Evolutionary conservation across 331 rosid species (phyloP).

Genomic region (Malus hybrid): DNA sequence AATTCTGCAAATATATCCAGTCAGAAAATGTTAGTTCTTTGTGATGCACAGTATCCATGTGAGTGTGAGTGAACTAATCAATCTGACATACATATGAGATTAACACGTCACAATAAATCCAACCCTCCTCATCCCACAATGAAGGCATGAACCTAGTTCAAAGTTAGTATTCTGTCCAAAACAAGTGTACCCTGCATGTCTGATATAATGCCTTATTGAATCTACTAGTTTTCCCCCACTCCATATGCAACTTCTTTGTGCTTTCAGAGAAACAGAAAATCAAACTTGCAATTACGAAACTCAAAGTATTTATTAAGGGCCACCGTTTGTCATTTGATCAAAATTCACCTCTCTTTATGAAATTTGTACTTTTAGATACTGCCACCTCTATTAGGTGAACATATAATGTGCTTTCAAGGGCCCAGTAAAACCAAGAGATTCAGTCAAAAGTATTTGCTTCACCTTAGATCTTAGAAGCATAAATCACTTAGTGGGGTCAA

Average conservation of each 20-base stretch:
- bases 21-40: background rate
- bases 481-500: background rate
- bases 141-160: background rate
- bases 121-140: background rate
- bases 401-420: background rate
- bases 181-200: background rate
- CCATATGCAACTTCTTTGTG: conserved; percentile 1
- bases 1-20: background rate
- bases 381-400: conserved; percentile 7
- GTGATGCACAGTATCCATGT: background rate
- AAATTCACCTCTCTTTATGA: conserved; percentile 8
- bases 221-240: background rate
- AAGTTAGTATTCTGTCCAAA: background rate
- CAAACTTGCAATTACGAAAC: background rate
- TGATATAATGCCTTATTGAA: background rate
- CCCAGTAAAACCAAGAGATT: background rate
- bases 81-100: background rate
- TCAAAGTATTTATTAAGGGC: background rate
- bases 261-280: background rate
- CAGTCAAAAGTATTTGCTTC: background rate
- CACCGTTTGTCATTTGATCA: background rate
- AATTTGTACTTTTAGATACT: conserved; percentile 10
- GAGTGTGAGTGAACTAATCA: background rate
- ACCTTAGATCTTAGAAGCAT: background rate
- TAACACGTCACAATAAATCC: background rate